Base-by-base conservation (phyloP, 176 grass and related monocot genomes). In the Areca catechu region DNA sequence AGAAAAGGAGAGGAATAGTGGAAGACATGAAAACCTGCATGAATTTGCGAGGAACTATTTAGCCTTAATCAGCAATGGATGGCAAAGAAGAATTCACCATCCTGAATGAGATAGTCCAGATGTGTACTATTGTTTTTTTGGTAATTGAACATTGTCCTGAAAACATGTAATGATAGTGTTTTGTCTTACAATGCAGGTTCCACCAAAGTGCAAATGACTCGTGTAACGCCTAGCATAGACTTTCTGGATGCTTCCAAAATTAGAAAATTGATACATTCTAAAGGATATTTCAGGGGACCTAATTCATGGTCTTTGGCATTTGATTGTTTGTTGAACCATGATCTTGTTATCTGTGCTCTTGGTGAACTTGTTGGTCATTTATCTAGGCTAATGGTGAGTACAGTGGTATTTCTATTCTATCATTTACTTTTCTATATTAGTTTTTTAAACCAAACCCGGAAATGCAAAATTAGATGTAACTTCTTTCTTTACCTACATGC, bases 321-420 rank as follows among this genome's bases (percentile, higher is more conserved):
- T 57, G 78, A 85, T 55, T 69, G 51, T 82, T 71, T 68, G 24
- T 56, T n/a, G 21, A 79, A 91, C 73, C 61, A 47, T 79, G 74
- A 86, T 72, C 60, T 83, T 19, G 57, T 69, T 88, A 50, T 97
- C 24, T 91, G 75, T 63, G 83, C 86, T 28, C 86, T 97, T 65
- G 80, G 92, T 34, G 78, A 77, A 75, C 86, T 97, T 77, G 77
- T 90, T 74, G 51, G 63, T 55, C 92, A 97, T 66, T 71, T 90
- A 62, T 79, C 71, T 68, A 90, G 92, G 61, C 72, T 97, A 66
- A 91, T 97, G 92, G 92, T 97, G 77, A 60, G 79, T 49, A n/a
- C 48, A 60, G 25, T 2, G 34, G 34, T 43, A 43, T 43, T 14
- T 43, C 34, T 43, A 14, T 43, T 43, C 34, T 43, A 12, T 43